Percentiles rank a stretch among this genome's conserved stretches.
These are phyloP conservation scores for Fusarium albidum DNA, from an alignment of 2,329 filamentous ascomycete species.

Conservation along the genomic window DNA sequence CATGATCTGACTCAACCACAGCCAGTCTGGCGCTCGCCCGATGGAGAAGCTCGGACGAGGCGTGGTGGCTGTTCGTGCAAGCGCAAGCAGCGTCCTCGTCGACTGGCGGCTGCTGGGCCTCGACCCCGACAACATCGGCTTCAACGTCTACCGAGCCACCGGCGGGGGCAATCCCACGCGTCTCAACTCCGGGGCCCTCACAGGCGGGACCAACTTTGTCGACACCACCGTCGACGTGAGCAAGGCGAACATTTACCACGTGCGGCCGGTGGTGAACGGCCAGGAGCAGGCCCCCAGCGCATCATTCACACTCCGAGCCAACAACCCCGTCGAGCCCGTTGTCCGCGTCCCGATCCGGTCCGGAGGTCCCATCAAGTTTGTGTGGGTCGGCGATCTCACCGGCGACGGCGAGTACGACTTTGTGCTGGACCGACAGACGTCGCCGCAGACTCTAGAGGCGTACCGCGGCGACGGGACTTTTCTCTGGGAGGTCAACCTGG, in stretches of 20 bases:
- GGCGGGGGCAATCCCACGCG: background rate
- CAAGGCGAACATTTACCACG: slow-evolving; percentile 29
- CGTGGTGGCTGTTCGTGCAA: slow-evolving; percentile 33
- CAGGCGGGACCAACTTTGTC: slow-evolving; percentile 32
- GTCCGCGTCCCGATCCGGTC: slow-evolving; percentile 29
- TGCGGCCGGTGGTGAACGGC: slow-evolving; percentile 26
- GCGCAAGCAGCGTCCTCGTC: slow-evolving; percentile 20
- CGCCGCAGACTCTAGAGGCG: slow-evolving; percentile 21
- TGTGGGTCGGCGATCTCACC: slow-evolving; percentile 38
- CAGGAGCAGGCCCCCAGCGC: slow-evolving; percentile 18
- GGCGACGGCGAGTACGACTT: slow-evolving; percentile 36
- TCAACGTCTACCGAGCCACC: slow-evolving; percentile 31
- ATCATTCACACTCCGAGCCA: slow-evolving; percentile 21
- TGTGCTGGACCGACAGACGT: slow-evolving; percentile 32
- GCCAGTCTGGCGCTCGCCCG: background rate
- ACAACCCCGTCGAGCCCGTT: slow-evolving; percentile 11
- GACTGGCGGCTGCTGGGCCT: slow-evolving; percentile 34
- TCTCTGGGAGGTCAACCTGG: slow-evolving; percentile 32
- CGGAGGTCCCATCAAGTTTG: slow-evolving; percentile 31
- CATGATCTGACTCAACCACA: too few relatives aligned
- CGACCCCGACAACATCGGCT: slow-evolving; percentile 30
- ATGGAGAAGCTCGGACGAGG: slow-evolving; percentile 34
- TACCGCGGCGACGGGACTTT: slow-evolving; percentile 30
- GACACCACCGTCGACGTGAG: slow-evolving; percentile 17
- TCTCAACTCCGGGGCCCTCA: slow-evolving; percentile 25